Base-by-base conservation (phyloP, 305 asterid species). In the Plantago lanceolata region DNA sequence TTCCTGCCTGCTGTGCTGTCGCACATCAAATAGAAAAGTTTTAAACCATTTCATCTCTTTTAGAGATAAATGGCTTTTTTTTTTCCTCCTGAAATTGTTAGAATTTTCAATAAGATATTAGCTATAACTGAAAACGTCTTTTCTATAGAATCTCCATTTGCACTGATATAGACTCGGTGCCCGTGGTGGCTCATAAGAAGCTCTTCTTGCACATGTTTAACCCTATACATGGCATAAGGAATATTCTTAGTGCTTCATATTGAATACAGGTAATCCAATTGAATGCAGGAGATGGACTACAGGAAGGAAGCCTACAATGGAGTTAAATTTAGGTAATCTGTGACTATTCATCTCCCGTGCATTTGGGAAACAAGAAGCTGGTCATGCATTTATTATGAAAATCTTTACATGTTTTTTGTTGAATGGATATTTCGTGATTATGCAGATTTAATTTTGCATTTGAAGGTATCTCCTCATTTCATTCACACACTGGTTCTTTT, bases 241-340 rank as follows among this genome's bases (percentile, higher is more conserved):
- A 77, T 81, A 66, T 90, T 86, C 96, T 92, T 92, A 84, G 97
- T 79, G 84, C 89, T 86, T 82, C 82, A 80, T 80, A 92, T 87
- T 89, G 96, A 92, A 87, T 87, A 89, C 96, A 92, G 98, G 96
- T 80, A 75, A 81, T 89, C 95, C 84, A 84, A 81, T 89, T 92
- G 84, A 87, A 92, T 92, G 98, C 98, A 92, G 98, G 97, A 92
- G 97, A 92, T 92, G 97, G 87, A 89, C 80, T 92, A 92, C 81
- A 78, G 64, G 58, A 78, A 60, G 64, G 98, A 92, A 85, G 98
- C 98, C 70, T 74, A 73, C 59, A 92, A 89, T 78, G 98, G 97
- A 80, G 66, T 79, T 65, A 89, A 75, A 82, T 92, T 92, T 78
- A 84, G 87, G 98, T 89, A 84, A 75, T 75, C 61, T 33, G 56